Evolutionary conservation across 495 filamentous ascomycete species (phyloP), one percentile per base, ranked within the genome.

Genomic region (Podospora australis): DNA sequence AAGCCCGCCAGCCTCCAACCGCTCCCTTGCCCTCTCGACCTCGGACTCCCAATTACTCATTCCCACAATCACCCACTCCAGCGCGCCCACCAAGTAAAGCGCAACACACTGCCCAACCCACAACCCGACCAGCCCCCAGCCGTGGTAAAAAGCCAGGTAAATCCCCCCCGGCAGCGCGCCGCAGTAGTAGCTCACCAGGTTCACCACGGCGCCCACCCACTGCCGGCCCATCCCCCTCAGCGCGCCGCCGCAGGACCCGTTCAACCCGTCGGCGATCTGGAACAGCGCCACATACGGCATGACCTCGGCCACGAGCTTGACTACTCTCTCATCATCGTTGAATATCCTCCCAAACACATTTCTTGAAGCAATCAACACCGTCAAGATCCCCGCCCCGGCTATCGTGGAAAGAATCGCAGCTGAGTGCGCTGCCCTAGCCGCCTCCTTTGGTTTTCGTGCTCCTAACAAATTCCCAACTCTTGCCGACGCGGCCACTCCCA

Each of bases 101-200:
- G 90, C 90, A 60, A 94, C 82, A 65, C 90, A 96, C 62, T 94
- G 88, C 21, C 89, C 90, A 20, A 94, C 71, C 90, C 90, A 95
- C 22, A 95, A 59, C 1, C 90, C 90, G 39, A 73, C 73, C 8
- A 96, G 71, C 1, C 89, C 90, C 88, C 89, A 95, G 2, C 88
- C 88, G 62, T 91, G 80, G 57, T 90, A 80, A 57, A 92, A 94
- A 5, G 90, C 90, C 42, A 95, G 74, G 66, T 78, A 95, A 45
- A 95, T 86, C 1, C 90, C 90, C 39, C 86, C 67, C 7, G 90
- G 90, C 54, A 95, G 63, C 0, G 88, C 90, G 35, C 87, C 88
- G 53, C 82, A 76, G 64, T 95, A 96, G 56, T 96, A 96, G 57
- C 82, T 87, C n/a, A 90, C 66, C 23, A 94, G 63, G 60, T 96